Evolutionary conservation across 1,284 basidiomycete genomes (phyloP).

Genomic region (Crucibulum parvulum): DNA sequence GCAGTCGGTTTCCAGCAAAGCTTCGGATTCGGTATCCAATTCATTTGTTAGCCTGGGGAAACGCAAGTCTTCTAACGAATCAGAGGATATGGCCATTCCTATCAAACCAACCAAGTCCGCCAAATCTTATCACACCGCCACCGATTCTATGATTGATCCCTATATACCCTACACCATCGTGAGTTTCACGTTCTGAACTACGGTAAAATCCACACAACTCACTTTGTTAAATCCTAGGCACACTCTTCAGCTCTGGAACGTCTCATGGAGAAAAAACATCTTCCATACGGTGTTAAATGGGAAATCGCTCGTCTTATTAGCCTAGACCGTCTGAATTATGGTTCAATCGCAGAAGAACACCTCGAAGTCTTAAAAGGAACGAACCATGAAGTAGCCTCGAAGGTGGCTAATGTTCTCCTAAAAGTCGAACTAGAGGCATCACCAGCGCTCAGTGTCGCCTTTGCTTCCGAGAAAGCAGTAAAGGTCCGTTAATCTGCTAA

Average conservation of each 20-base stretch:
- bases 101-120: no score
- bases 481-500: background rate
- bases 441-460: no score
- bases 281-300: constrained; percentile 19
- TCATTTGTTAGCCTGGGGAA: background rate
- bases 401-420: constrained; percentile 5
- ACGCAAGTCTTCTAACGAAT: background rate
- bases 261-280: background rate
- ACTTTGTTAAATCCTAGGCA: background rate
- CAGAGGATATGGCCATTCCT: background rate
- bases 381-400: constrained; percentile 14
- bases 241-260: background rate
- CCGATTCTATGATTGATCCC: no score
- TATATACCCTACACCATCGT: background rate
- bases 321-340: constrained; percentile 3
- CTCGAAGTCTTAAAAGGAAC: constrained; percentile 14
- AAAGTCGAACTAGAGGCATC: no score
- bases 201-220: no score
- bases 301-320: constrained; percentile 23
- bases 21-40: background rate
- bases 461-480: background rate
- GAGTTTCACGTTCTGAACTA: background rate
- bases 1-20: background rate
- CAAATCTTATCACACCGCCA: no score
- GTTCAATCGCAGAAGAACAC: constrained; percentile 6